These are phyloP conservation scores for Phytomonas sp. DNA, from an alignment of 208 protist species.

Conservation along the genomic window DNA sequence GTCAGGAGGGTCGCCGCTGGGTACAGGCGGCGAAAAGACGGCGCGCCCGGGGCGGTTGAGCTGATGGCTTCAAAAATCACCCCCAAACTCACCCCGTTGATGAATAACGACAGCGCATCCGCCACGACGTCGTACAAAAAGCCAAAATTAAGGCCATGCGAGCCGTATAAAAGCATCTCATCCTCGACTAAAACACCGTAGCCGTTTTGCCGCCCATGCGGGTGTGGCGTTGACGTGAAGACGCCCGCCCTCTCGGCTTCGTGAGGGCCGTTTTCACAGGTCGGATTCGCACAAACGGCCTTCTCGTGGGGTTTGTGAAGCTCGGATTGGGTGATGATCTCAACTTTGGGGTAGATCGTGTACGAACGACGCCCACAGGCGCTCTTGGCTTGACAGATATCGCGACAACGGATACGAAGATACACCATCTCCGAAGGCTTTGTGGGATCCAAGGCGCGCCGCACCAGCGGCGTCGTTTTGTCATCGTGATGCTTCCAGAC, in stretches of 20 bases:
- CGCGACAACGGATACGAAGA: neutral
- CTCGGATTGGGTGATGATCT: neutral
- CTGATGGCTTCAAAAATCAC: conserved; percentile 2
- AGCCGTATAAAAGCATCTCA: neutral
- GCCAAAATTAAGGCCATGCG: conserved; percentile 16
- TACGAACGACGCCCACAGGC: neutral
- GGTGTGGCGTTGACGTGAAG: neutral
- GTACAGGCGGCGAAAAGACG: neutral
- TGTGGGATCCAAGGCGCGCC: neutral
- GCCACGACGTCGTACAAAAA: conserved; percentile 14
- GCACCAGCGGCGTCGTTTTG: neutral
- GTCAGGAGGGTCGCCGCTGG: neutral
- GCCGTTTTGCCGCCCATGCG: neutral
- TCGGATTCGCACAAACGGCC: neutral
- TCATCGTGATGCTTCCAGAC: neutral
- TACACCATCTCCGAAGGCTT: neutral
- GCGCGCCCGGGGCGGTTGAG: neutral
- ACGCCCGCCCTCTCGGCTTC: neutral
- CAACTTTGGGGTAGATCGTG: conserved; percentile 1
- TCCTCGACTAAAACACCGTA: neutral
- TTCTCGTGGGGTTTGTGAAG: neutral
- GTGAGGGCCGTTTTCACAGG: neutral
- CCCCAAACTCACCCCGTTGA: conserved; percentile 35
- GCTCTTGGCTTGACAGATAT: neutral
- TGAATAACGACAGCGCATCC: conserved; percentile 18